phyloP scores from a whole-genome alignment of 768 basidiomycete species.

The Naganishia kalamii region DNA sequence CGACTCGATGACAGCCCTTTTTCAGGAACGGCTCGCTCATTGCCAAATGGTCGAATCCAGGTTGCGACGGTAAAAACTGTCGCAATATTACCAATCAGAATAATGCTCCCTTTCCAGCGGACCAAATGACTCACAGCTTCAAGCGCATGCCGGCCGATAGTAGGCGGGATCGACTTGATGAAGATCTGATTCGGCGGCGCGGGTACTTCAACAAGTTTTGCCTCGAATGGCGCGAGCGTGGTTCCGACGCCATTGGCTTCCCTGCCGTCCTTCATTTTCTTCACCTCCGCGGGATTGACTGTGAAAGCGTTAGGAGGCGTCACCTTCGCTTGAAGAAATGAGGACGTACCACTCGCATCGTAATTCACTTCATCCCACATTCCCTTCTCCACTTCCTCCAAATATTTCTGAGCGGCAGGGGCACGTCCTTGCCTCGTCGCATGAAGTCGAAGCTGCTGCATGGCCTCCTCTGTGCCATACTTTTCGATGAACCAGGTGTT shows the following conservation, averaged over 20 bases:
- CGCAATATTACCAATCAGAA: conserved; percentile 21
- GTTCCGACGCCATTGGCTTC: conserved; percentile 7
- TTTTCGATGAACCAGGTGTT: conserved; percentile 97
- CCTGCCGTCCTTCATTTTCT: neutral
- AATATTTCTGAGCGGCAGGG: conserved; percentile 63
- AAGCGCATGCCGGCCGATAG: conserved; percentile 78
- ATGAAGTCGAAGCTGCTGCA: conserved; percentile 64
- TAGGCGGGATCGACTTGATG: conserved; percentile 90
- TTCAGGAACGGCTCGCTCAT: conserved; percentile 87
- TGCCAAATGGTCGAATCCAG: conserved; percentile 81
- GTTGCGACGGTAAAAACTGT: conserved; percentile 67
- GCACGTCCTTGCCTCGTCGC: conserved; percentile 81
- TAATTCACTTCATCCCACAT: conserved; percentile 59
- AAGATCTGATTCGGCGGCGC: conserved; percentile 58
- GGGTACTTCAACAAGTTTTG: conserved; percentile 28
- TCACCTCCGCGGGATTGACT: neutral
- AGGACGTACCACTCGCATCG: conserved; percentile 27
- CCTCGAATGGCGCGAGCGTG: neutral
- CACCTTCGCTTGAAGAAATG: neutral
- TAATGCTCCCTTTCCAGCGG: neutral
- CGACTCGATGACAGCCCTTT: conserved; percentile 87
- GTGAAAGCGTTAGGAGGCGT: neutral
- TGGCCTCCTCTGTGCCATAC: conserved; percentile 73
- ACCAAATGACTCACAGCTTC: conserved; percentile 63
- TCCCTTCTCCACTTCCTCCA: conserved; percentile 73